Evolutionary conservation across 331 rosid species (phyloP).

Genomic region (Spiraea crenata): DNA sequence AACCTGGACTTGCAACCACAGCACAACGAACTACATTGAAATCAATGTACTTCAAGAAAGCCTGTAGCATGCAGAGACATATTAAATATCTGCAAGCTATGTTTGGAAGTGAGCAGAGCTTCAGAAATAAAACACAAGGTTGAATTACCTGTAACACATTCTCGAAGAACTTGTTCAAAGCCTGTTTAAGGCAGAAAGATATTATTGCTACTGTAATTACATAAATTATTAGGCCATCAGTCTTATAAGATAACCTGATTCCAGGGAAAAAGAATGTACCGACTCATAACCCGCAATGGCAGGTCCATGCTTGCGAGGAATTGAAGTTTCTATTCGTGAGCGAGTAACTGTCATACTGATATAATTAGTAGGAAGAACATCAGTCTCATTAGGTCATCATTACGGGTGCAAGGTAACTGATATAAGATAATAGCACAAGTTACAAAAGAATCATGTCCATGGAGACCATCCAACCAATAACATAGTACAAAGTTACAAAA

Average conservation of each 20-base stretch:
- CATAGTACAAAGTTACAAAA: neutral
- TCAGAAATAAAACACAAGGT: constrained; percentile 4
- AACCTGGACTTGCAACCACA: constrained; percentile 98
- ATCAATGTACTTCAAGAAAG: constrained; percentile 88
- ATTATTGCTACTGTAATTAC: constrained; percentile 24
- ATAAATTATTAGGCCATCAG: constrained; percentile 9
- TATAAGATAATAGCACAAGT: neutral
- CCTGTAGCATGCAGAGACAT: constrained; percentile 45
- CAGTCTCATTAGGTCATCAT: constrained; percentile 6
- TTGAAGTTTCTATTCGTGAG: constrained; percentile 88
- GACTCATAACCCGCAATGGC: constrained; percentile 91
- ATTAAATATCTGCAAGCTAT: constrained; percentile 1
- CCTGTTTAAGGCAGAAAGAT: constrained; percentile 51
- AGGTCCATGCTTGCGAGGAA: constrained; percentile 98
- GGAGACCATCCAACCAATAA: neutral
- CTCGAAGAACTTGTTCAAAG: constrained; percentile 81
- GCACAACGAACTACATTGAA: constrained; percentile 91
- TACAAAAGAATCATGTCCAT: neutral
- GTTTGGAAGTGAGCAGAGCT: constrained; percentile 7
- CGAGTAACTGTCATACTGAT: constrained; percentile 86
- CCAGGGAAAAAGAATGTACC: constrained; percentile 32
- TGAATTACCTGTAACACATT: constrained; percentile 79
- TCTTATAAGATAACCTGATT: neutral
- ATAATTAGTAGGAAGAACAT: constrained; percentile 17
- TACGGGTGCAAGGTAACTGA: neutral